A percentile compares a stretch with the other conserved stretches of the same genome.
Evolutionary conservation across 805 yeast species (phyloP).

Genomic region (Nakazawaea wyomingensis): DNA sequence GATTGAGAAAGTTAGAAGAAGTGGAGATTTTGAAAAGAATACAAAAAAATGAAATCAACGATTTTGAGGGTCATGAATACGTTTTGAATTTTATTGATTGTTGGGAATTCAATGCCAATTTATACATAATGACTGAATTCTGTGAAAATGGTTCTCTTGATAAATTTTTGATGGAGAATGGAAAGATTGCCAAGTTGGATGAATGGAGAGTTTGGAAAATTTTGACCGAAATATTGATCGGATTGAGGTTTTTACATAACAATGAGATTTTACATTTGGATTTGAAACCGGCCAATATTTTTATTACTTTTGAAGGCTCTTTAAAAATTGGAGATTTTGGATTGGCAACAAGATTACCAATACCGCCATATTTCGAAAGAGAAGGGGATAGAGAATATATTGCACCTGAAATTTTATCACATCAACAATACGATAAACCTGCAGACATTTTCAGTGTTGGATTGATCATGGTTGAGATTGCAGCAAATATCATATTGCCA

Average conservation of each 20-base stretch:
- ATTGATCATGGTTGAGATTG: slow-evolving; percentile 86
- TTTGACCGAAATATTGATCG: slow-evolving; percentile 74
- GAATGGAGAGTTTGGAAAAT: slow-evolving; percentile 99
- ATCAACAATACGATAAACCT: slow-evolving; percentile 77
- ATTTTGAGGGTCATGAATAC: slow-evolving; percentile 67
- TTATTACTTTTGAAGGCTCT: slow-evolving; percentile 90
- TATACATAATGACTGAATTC: slow-evolving; percentile 89
- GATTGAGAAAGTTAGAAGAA: slow-evolving; percentile 63
- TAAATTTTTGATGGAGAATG: slow-evolving; percentile 71
- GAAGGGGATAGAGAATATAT: slow-evolving; percentile 98
- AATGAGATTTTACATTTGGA: slow-evolving; percentile 80
- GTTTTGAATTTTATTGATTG: slow-evolving; percentile 75
- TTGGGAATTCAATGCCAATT: slow-evolving; percentile 74
- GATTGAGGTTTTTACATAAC: slow-evolving; percentile 74
- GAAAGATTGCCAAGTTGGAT: slow-evolving; percentile 72
- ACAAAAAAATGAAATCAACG: slow-evolving; percentile 33
- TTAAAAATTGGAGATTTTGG: slow-evolving; percentile 97
- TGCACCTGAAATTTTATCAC: slow-evolving; percentile 90
- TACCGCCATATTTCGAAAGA: slow-evolving; percentile 68
- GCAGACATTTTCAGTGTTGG: slow-evolving; percentile 97
- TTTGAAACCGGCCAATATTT: slow-evolving; percentile 90
- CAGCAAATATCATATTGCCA: slow-evolving; percentile 91
- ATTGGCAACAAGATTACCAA: slow-evolving; percentile 79
- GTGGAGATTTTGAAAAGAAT: slow-evolving; percentile 57
- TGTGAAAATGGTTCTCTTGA: slow-evolving; percentile 90